Evolutionary conservation across 495 filamentous ascomycete genomes (phyloP).

Genomic region (Penicillium coffeae): DNA sequence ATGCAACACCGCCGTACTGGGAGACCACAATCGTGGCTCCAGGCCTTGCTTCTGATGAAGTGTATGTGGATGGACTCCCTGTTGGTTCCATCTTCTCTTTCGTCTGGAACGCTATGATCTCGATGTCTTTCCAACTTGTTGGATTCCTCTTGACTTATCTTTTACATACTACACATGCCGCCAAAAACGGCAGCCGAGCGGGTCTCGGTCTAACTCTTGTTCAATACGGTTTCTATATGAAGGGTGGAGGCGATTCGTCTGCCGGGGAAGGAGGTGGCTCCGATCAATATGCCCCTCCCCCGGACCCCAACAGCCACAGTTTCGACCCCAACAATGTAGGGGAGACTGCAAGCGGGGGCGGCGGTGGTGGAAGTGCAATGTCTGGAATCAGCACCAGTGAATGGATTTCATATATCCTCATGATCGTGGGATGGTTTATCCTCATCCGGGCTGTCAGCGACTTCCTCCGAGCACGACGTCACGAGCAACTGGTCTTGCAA

Average conservation of each 20-base stretch:
- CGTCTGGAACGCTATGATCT: conserved; percentile 98
- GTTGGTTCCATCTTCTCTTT: conserved; percentile 95
- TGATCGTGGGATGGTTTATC: conserved; percentile 99
- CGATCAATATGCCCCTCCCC: conserved; percentile 56
- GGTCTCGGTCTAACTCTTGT: conserved; percentile 95
- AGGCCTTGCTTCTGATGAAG: conserved; percentile 80
- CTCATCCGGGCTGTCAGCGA: conserved; percentile 86
- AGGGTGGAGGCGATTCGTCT: conserved; percentile 49
- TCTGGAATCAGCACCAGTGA: conserved; percentile 65
- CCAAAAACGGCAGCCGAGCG: conserved; percentile 92
- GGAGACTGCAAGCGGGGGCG: conserved; percentile 37
- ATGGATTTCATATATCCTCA: conserved; percentile 87
- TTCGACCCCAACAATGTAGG: conserved; percentile 71
- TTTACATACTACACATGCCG: conserved; percentile 94
- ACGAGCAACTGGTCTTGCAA: conserved; percentile 89
- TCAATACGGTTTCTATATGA: conserved; percentile 95
- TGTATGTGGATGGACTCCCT: conserved; percentile 92
- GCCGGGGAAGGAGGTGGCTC: conserved; percentile 43
- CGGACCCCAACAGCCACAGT: conserved; percentile 85
- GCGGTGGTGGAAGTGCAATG: conserved; percentile 29
- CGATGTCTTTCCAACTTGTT: conserved; percentile 94
- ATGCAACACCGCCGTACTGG: conserved; percentile 97
- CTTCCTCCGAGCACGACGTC: conserved; percentile 78
- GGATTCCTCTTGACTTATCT: conserved; percentile 98
- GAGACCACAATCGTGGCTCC: conserved; percentile 96